Conservation (phyloP, 2,329 filamentous ascomycete genomes). For the Aspergillus pseudonomiae region DNA sequence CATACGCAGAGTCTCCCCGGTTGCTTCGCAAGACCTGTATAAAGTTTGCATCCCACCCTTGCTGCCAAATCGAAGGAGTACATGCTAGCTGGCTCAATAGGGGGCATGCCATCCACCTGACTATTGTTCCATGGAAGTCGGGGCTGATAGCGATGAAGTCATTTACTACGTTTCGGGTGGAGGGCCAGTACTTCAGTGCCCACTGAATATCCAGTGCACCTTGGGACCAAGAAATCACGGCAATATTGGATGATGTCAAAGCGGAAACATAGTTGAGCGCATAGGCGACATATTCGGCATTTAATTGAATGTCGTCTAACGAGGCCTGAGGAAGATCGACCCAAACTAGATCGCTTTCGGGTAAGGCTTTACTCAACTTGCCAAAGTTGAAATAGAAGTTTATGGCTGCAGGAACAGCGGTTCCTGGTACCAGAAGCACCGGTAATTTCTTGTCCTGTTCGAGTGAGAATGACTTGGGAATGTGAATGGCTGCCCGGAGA, state of each 20-base stretch:
- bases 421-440: constrained; percentile 58
- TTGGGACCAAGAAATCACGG: constrained; percentile 59
- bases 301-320: constrained; percentile 54
- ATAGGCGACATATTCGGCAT: constrained; percentile 60
- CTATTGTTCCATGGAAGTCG: constrained; percentile 55
- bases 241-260: constrained; percentile 44
- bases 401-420: constrained; percentile 51
- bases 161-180: constrained; percentile 47
- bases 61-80: constrained; percentile 51
- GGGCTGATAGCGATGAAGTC: constrained; percentile 58
- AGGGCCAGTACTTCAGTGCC: constrained; percentile 62
- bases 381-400: constrained; percentile 53
- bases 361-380: constrained; percentile 49
- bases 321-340: constrained; percentile 57
- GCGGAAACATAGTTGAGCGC: constrained; percentile 59
- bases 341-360: constrained; percentile 56
- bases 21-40: constrained; percentile 42
- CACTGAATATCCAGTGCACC: constrained; percentile 59
- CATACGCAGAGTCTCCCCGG: constrained; percentile 56
- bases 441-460: constrained; percentile 47
- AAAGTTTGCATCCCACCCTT: constrained; percentile 20
- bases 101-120: constrained; percentile 39
- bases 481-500: constrained; percentile 57
- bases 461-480: constrained; percentile 53
- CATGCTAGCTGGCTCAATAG: constrained; percentile 28